Evolutionary conservation across 1,139 yeast genomes (phyloP), one percentile per base, ranked within the genome.

Genomic region (Hanseniaspora sp.): DNA sequence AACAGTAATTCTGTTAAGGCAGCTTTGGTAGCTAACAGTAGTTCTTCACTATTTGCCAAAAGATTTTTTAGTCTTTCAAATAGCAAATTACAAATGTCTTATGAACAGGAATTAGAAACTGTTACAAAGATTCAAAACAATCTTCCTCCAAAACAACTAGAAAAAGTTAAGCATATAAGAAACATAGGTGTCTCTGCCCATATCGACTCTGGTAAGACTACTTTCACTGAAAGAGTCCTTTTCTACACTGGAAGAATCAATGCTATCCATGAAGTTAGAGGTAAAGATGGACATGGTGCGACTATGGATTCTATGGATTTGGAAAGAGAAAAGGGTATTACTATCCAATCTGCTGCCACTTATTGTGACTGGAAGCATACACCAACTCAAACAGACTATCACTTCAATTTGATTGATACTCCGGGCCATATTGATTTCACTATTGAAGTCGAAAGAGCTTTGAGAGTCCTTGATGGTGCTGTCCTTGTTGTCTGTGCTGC

Each of bases 361-460:
- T 92, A 86, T 73, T 92, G 97, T 74, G 83, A 95, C 56, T 92
- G 98, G 98, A 51, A 38, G 11, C 54, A 51, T n/a, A 51, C 54
- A 7, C 35, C 18, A 12, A 28, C 54, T 6, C 82, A 82, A 57
- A 86, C 86, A 67, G 83, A 77, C 57, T 90, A 83, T 69, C 96
- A 87, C 68, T 88, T 88, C 74, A 92, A 92, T 68, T 76, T 92
- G 68, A 94, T 92, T 68, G 98, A 92, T 71, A 92, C 98, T 7
- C 98, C 95, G 5, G 98, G 98, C 17, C 98, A 92, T 68, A 92
- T 92, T 72, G 98, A 92, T 71, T 92, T 92, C 75, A 92, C 98
- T 56, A 92, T 92, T 65, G 98, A 92, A 71, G 98, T 92, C 52
- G 98, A 92, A 73, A 82, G 98, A 67, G 98, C 98, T 13, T 74